Conservation (phyloP, 2,329 filamentous ascomycete species). For the Gremmenia infestans region DNA sequence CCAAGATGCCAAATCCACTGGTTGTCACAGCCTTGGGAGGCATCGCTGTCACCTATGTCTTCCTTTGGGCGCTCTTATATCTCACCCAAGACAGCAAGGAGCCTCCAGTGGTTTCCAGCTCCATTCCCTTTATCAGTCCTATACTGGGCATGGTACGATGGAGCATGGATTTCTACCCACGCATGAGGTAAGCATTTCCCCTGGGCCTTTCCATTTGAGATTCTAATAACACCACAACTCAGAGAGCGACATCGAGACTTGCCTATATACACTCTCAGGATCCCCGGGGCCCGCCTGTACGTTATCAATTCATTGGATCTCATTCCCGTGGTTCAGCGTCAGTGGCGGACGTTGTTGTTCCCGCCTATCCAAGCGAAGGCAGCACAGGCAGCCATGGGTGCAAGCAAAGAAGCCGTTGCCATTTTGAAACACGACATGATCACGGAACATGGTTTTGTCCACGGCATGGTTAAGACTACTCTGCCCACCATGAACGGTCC, state of each 20-base stretch:
- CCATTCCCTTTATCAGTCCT: slow-evolving; percentile 5
- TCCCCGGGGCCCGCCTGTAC: neutral
- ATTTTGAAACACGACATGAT: slow-evolving; percentile 4
- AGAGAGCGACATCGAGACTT: neutral
- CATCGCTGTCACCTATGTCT: slow-evolving; percentile 1
- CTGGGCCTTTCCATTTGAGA: neutral
- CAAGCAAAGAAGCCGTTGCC: neutral
- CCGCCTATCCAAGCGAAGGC: slow-evolving; percentile 2
- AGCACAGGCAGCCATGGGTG: slow-evolving; percentile 3
- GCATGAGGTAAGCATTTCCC: neutral
- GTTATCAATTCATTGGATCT: slow-evolving; percentile 1
- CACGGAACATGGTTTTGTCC: slow-evolving; percentile 4
- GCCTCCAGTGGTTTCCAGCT: neutral
- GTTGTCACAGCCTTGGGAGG: neutral
- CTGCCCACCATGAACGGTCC: slow-evolving; percentile 4
- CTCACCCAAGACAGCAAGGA: slow-evolving; percentile 3
- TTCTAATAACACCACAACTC: neutral
- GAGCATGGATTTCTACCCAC: neutral
- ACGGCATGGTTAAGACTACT: neutral
- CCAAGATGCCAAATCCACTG: neutral
- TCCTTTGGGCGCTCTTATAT: neutral
- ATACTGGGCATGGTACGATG: neutral
- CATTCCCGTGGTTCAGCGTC: slow-evolving; percentile 1
- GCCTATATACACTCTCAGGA: slow-evolving; percentile 1
- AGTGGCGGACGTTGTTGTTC: neutral